phyloP scores from a whole-genome alignment of 1,284 basidiomycete species.

The Ceratobasidium sp. region DNA sequence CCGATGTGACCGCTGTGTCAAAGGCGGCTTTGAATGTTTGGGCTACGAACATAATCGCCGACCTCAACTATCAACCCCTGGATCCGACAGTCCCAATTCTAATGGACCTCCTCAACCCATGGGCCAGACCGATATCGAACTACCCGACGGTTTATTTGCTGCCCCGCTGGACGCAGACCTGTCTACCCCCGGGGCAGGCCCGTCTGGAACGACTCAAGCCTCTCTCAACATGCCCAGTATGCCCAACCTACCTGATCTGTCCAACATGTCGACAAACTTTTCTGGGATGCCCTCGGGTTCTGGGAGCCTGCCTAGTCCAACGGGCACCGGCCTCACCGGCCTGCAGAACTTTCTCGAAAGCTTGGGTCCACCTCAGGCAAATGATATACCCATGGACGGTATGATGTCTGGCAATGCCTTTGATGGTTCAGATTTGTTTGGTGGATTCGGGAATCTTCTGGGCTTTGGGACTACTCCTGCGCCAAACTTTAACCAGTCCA shows the following conservation, averaged over 20 bases:
- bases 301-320: conserved; percentile 19
- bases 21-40: conserved; percentile 27
- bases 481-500: conserved; percentile 9
- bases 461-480: conserved; percentile 14
- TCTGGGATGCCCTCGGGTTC: conserved; percentile 9
- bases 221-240: neutral
- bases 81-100: conserved; percentile 20
- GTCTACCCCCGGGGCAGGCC: conserved; percentile 26
- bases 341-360: conserved; percentile 34
- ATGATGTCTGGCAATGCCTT: conserved; percentile 10
- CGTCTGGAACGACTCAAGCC: neutral
- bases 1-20: conserved; percentile 26
- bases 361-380: conserved; percentile 23
- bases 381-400: conserved; percentile 1
- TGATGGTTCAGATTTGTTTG: conserved; percentile 23
- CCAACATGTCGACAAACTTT: conserved; percentile 10
- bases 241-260: too few species aligned
- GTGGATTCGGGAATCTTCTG: conserved; percentile 23
- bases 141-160: neutral
- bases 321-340: conserved; percentile 31
- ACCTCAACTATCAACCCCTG: conserved; percentile 10
- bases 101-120: neutral
- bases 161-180: conserved; percentile 13
- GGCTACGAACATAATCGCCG: conserved; percentile 30
- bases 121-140: neutral